Base-by-base conservation (phyloP, 805 yeast genomes). In the Saccharomyces jurei region DNA sequence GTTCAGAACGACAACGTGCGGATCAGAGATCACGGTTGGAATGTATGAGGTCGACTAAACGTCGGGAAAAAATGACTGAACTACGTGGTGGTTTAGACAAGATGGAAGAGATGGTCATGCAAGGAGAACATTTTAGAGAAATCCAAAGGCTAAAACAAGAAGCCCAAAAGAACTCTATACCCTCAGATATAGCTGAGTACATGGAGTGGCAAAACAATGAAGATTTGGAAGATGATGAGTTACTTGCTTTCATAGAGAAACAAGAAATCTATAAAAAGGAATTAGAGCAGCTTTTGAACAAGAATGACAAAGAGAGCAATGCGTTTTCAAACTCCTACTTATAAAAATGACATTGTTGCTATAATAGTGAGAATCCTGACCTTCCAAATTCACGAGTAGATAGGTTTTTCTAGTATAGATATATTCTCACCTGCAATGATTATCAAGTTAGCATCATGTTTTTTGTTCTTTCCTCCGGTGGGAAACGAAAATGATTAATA, bases 41-140 rank as follows among this genome's bases (percentile, higher is more conserved):
- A 17, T 36, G 25, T 3, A 36, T 36, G 44, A 36, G 44, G 6
- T 36, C 25, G 11, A n/a, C 44, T n/a, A 36, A 17, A 36, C 44
- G 28, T 46, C 11, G 21, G 17, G 26, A 36, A 17, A 11, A 44
- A 26, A 28, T 41, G 17, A 5, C 54, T n/a, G 9, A 51, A 10
- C 52, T 31, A 47, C 58, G 70, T 27, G 69, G 71, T 28, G 71
- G 71, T 0, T 21, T 57, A 13, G 61, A 58, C 2, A 52, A 52
- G 22, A 67, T 68, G 71, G 70, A 66, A 50, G 49, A 57, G 5
- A 65, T 67, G 46, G 60, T 68, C 4, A 62, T 66, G 66, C 51
- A 56, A 11, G 54, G 61, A 11, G 69, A 65, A 47, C 53, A 55
- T 10, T 48, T 29, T 17, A 48, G 53, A 36, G 66, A 66, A 46